A percentile compares a stretch with the other conserved stretches of the same genome.
These are phyloP conservation scores for Prosopis cineraria DNA, from an alignment of 306 rosid species.

Conservation along the genomic window DNA sequence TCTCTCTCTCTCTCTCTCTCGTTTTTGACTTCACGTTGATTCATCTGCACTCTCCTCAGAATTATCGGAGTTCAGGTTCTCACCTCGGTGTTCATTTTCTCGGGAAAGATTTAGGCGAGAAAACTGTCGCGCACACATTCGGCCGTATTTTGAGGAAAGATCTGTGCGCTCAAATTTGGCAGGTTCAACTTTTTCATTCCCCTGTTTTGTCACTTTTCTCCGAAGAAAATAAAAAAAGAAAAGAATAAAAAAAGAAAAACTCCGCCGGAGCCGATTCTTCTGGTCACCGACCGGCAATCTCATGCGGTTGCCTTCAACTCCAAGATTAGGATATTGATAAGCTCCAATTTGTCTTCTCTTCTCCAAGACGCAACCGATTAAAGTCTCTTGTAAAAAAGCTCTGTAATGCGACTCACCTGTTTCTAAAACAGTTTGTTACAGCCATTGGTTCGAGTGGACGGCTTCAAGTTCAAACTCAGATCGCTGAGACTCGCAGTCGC, in stretches of 20 bases:
- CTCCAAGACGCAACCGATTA: constrained; percentile 43
- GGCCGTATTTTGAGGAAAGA: constrained; percentile 51
- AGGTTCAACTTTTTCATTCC: constrained; percentile 15
- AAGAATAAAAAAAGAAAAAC: not conserved
- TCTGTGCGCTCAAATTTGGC: constrained; percentile 43
- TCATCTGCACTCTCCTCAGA: constrained; percentile 17
- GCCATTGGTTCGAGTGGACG: not conserved
- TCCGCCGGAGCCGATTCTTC: not conserved
- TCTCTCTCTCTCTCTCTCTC: constrained; percentile 5
- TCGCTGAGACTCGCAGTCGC: not conserved
- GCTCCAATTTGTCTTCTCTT: constrained; percentile 49
- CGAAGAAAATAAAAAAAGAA: not conserved
- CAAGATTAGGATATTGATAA: constrained; percentile 27
- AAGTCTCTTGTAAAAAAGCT: not conserved
- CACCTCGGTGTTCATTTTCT: not conserved
- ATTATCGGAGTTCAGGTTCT: constrained; percentile 26
- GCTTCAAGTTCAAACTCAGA: not conserved
- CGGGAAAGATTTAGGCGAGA: not conserved
- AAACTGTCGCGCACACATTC: constrained; percentile 25
- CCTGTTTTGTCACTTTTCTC: not conserved
- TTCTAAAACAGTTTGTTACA: not conserved
- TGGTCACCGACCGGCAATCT: not conserved
- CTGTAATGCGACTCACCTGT: not conserved
- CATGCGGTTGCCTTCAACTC: not conserved
- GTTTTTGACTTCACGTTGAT: constrained; percentile 42